Evolutionary conservation across 2,329 filamentous ascomycete genomes (phyloP), one percentile per base, ranked within the genome.

Genomic region (Parastagonospora avenae): DNA sequence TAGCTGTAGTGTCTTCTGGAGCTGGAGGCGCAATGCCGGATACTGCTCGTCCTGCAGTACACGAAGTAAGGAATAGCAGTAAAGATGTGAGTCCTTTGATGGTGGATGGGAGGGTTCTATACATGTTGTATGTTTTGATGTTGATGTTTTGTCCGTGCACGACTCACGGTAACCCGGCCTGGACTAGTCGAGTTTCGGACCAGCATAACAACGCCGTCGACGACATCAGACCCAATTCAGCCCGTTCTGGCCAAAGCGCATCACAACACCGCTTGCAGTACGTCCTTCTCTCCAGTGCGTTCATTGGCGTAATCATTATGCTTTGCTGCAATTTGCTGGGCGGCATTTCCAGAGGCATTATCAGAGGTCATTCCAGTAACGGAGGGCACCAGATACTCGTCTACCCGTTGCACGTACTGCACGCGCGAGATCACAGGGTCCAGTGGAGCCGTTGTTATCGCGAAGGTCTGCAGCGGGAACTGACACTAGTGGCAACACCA

Each of bases 81-180:
- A 73, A 69, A 63, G 70, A 74, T 74, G 68, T 56, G 59, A 57
- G 61, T 55, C 52, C 50, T 57, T 66, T 60, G 62, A 59, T 64
- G 65, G 61, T 60, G 59, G 59, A 55, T 11, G 46, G 52, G 57
- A 52, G 53, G 61, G 57, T 48, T 59, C 53, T 64, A 55, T 59
- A 63, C 57, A 63, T 60, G 64, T 62, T 52, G 46, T 47, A 55
- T 53, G 60, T 62, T 67, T 68, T 64, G 59, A 61, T 66, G 59
- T 60, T 59, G 59, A 61, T 31, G 24, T 12, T 38, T 24, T 33
- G 35, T 15, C 46, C 54, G 50, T 53, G 54, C 50, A 31, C 46
- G 15, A 41, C 43, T 7, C 46, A 36, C 54, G 42, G 54, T 64
- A 65, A 52, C 39, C 58, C 52, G 30, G 24, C 35, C 48, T 40